phyloP scores from a whole-genome alignment of 768 basidiomycete genomes.

The Lyophyllum shimeji region DNA sequence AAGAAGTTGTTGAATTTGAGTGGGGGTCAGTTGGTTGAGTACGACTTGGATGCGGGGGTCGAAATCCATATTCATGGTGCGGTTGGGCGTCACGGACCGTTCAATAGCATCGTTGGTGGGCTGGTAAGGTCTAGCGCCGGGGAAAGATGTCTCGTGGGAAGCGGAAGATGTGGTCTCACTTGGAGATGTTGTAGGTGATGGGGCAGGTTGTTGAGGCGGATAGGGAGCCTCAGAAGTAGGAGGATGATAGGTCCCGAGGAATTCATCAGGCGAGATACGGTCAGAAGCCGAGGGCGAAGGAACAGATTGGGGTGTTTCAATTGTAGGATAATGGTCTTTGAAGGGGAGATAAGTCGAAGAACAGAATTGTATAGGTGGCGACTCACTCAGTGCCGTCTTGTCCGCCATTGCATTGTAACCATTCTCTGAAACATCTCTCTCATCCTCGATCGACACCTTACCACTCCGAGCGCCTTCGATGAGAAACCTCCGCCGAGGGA shows the following conservation, averaged over 20 bases:
- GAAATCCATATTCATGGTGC: constrained; percentile 29
- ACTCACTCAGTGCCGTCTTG: constrained; percentile 7
- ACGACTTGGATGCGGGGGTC: constrained; percentile 49
- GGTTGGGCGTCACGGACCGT: constrained; percentile 23
- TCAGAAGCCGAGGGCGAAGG: constrained; percentile 32
- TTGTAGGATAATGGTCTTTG: constrained; percentile 40
- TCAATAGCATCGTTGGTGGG: constrained; percentile 17
- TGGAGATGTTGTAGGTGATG: constrained; percentile 1
- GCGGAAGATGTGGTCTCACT: background rate
- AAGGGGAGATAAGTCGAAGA: constrained; percentile 5
- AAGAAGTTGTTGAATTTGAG: constrained; percentile 59
- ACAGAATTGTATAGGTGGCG: constrained; percentile 17
- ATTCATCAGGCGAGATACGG: constrained; percentile 2
- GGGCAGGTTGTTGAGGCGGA: constrained; percentile 1
- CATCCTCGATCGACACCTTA: constrained; percentile 39
- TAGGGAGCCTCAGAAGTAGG: background rate
- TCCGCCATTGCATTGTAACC: background rate
- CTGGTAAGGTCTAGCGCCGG: background rate
- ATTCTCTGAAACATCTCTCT: constrained; percentile 28
- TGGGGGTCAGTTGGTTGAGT: constrained; percentile 52
- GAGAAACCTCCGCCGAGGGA: constrained; percentile 57
- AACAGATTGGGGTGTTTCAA: constrained; percentile 45
- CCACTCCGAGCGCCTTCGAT: constrained; percentile 55
- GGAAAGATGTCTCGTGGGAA: background rate
- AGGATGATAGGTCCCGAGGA: constrained; percentile 3